phyloP scores from a whole-genome alignment of 129 eudicot species.

The Pittosporum tobira region DNA sequence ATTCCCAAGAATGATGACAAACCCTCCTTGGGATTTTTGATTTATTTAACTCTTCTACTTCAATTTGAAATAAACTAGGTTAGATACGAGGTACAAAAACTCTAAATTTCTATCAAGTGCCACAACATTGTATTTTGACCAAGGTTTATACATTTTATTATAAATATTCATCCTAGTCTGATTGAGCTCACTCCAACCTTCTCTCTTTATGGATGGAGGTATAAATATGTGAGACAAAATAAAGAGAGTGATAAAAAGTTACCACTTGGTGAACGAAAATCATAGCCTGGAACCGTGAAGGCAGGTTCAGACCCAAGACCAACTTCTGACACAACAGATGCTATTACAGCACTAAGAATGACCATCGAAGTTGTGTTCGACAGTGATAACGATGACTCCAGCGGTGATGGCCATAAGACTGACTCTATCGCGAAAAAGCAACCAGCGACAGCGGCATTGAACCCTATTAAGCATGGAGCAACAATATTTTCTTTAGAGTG shows the following conservation, averaged over 20 bases:
- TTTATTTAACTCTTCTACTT: no score
- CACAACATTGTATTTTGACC: no score
- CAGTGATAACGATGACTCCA: slow-evolving; percentile 69
- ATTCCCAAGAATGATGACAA: no score
- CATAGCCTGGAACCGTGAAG: slow-evolving; percentile 71
- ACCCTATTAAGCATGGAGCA: slow-evolving; percentile 40
- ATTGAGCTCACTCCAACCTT: neutral
- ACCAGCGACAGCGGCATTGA: slow-evolving; percentile 97
- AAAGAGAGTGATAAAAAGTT: slow-evolving; percentile 16
- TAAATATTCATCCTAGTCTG: neutral
- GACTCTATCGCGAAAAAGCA: slow-evolving; percentile 97
- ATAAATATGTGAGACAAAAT: neutral
- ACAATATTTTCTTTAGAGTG: neutral
- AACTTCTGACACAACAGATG: slow-evolving; percentile 80
- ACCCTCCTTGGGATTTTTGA: no score
- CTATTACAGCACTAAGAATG: slow-evolving; percentile 94
- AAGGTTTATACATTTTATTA: no score
- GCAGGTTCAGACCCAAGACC: slow-evolving; percentile 98
- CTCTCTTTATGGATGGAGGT: neutral
- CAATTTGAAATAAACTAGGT: no score
- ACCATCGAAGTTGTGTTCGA: slow-evolving; percentile 92
- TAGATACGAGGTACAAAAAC: neutral
- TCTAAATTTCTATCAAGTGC: neutral
- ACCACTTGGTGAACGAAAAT: slow-evolving; percentile 92
- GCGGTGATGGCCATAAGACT: slow-evolving; percentile 86